Conservation (phyloP, 2,329 filamentous ascomycete species). For the Aspergillus carbonarius region DNA sequence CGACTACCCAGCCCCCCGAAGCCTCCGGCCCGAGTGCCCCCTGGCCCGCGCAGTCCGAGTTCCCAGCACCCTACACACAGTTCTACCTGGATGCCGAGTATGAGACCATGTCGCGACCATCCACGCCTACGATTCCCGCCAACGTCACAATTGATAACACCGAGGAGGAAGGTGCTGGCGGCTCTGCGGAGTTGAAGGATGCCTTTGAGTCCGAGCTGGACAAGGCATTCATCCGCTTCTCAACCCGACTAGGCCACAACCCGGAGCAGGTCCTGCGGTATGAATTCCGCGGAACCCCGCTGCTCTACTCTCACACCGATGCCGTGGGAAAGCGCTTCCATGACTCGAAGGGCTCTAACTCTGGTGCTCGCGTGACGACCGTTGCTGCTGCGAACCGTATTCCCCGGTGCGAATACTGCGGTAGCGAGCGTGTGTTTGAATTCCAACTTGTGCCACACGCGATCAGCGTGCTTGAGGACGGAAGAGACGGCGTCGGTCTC, state of each 20-base stretch:
- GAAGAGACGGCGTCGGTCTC: constrained; percentile 60
- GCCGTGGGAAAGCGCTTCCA: constrained; percentile 66
- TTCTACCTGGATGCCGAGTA: constrained; percentile 89
- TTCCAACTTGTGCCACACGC: constrained; percentile 88
- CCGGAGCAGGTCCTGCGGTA: constrained; percentile 80
- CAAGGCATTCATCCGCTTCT: constrained; percentile 75
- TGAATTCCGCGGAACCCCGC: constrained; percentile 68
- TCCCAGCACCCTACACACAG: constrained; percentile 70
- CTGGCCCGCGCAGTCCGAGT: constrained; percentile 69
- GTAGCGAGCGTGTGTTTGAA: constrained; percentile 76
- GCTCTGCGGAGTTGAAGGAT: constrained; percentile 57
- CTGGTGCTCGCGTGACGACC: constrained; percentile 28
- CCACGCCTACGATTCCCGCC: constrained; percentile 50
- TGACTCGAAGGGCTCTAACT: constrained; percentile 18
- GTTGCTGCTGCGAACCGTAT: constrained; percentile 48
- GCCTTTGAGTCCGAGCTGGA: constrained; percentile 75
- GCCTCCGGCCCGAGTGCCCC: constrained; percentile 57
- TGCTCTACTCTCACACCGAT: constrained; percentile 81
- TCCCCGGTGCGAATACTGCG: constrained; percentile 75
- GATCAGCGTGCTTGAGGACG: constrained; percentile 81
- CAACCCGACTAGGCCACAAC: constrained; percentile 74
- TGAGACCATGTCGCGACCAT: constrained; percentile 69
- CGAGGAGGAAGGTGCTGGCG: constrained; percentile 35
- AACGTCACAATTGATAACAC: constrained; percentile 47
- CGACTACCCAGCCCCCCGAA: constrained; percentile 31